Base-by-base conservation (phyloP, 345 rosid species). In the Leavenworthia alabamica region DNA sequence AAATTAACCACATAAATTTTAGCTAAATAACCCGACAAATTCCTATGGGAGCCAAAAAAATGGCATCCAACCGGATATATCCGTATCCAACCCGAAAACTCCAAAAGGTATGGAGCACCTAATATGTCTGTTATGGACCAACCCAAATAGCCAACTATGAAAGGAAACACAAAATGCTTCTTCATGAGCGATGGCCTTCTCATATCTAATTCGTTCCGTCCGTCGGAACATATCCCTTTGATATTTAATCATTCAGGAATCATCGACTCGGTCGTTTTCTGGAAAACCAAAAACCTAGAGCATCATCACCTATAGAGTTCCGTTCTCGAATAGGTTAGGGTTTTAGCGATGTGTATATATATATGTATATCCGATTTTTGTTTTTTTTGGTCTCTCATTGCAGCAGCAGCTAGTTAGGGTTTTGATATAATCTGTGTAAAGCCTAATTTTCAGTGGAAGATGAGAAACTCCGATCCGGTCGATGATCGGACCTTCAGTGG, bases 401-500 rank as follows among this genome's bases (percentile, higher is more conserved):
- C n/a, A 56, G 54, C 54, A 40, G 48, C 59, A 61, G 68, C 36
- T n/a, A 48, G 15, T 51, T 73, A 64, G 78, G 78, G 63, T 66
- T n/a, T 66, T 48, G 47, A 40, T 48, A 47, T 4, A 13, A n/a
- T 59, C 60, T 69, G 36, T 24, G 16, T 14, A 24, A 23, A 45
- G 56, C n/a, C n/a, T n/a, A 49, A 40, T 8, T 37, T 69, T 57
- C 60, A 60, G 46, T 45, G 62, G 69, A n/a, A 73, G 67, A 86
- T 86, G 96, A 89, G 83, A 48, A 81, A 74, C 80, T 72, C 76
- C 48, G 96, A 82, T 73, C 72, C 69, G 4, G 62, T 49, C 10
- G 89, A 87, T 49, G 97, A 86, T 75, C 81, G 78, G 64, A 84
- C 86, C 53, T 86, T 88, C 76, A 84, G 36, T 82, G 80, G 77